Conservation (phyloP, 805 yeast genomes). For the Tetrapisispora fleetii region DNA sequence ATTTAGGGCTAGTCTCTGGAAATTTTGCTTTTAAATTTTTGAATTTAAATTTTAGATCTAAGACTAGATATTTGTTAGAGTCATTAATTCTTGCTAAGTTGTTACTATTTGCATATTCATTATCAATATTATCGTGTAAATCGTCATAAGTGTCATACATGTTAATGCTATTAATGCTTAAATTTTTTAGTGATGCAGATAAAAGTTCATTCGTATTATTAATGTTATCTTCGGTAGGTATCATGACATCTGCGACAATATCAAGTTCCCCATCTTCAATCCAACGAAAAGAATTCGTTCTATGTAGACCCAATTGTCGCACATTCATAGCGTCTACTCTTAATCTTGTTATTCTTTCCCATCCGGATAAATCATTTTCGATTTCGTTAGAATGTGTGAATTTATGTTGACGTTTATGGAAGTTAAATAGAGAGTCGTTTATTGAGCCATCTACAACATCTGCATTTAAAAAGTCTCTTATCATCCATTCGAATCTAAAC, state of each 20-base stretch:
- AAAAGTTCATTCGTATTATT: conserved; percentile 1
- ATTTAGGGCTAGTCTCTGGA: conserved; percentile 39
- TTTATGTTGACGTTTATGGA: conserved; percentile 62
- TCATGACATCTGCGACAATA: conserved; percentile 59
- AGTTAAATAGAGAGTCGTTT: conserved; percentile 64
- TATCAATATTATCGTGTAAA: background rate
- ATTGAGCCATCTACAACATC: conserved; percentile 63
- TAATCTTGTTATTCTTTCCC: conserved; percentile 43
- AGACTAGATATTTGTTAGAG: conserved; percentile 45
- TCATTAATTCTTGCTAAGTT: conserved; percentile 2
- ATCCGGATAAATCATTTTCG: conserved; percentile 32
- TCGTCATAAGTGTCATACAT: background rate
- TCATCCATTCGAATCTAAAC: conserved; percentile 46
- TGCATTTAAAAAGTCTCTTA: conserved; percentile 62
- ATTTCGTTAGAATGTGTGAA: conserved; percentile 36
- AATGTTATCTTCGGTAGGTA: conserved; percentile 35
- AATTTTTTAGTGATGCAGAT: background rate
- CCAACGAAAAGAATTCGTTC: conserved; percentile 52
- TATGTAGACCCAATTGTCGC: conserved; percentile 29
- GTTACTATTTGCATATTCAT: conserved; percentile 6
- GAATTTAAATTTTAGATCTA: conserved; percentile 58
- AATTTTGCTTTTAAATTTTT: conserved; percentile 49
- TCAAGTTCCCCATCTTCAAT: conserved; percentile 61
- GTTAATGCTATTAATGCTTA: background rate
- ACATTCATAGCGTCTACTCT: conserved; percentile 33